Evolutionary conservation across 2,329 filamentous ascomycete species (phyloP).

Genomic region (Akanthomyces muscarius): DNA sequence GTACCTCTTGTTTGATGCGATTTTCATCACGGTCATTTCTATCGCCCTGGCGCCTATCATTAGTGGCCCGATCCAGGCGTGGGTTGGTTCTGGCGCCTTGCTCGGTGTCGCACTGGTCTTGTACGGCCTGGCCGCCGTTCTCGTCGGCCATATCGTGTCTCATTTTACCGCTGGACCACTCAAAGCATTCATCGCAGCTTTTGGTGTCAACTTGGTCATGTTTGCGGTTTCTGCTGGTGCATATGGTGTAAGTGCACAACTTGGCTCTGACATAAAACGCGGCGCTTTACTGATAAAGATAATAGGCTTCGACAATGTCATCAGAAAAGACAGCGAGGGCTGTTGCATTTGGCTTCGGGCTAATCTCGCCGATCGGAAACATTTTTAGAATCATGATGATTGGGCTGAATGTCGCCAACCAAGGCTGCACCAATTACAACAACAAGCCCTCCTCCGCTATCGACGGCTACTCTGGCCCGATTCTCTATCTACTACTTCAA

Average conservation of each 20-base stretch:
- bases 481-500: slow-evolving; percentile 73
- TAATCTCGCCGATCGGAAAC: slow-evolving; percentile 32
- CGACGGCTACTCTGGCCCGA: slow-evolving; percentile 73
- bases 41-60: slow-evolving; percentile 48
- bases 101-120: slow-evolving; percentile 71
- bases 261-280: too few relatives aligned
- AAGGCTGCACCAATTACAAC: slow-evolving; percentile 63
- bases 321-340: slow-evolving; percentile 17
- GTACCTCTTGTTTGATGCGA: slow-evolving; percentile 72
- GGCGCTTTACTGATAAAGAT: not conserved
- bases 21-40: slow-evolving; percentile 61
- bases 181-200: slow-evolving; percentile 63
- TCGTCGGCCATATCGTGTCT: slow-evolving; percentile 64
- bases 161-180: slow-evolving; percentile 63
- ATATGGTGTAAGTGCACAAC: not conserved
- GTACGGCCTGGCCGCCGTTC: slow-evolving; percentile 69
- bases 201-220: slow-evolving; percentile 63
- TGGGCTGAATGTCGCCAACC: slow-evolving; percentile 71
- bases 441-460: slow-evolving; percentile 62
- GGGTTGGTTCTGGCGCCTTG: slow-evolving; percentile 71
- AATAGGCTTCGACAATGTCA: not conserved
- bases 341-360: slow-evolving; percentile 18
- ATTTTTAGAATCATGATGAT: slow-evolving; percentile 68
- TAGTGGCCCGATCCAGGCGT: slow-evolving; percentile 21
- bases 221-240: slow-evolving; percentile 33